Base-by-base conservation (phyloP, 306 rosid species). In the Cercis canadensis region DNA sequence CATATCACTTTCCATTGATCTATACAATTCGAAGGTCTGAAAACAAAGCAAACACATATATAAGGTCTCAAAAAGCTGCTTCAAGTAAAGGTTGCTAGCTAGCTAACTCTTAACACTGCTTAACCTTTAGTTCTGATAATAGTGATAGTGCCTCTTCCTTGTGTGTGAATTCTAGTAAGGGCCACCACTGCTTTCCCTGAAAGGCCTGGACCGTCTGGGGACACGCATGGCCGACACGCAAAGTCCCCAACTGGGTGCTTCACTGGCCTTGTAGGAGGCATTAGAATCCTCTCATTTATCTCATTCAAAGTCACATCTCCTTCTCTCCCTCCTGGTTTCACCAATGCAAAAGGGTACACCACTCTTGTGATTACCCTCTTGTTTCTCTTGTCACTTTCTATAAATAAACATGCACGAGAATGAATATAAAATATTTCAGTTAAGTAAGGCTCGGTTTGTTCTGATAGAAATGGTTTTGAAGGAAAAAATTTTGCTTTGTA, bases 181-280 rank as follows among this genome's bases (percentile, higher is more conserved):
- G 99, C 92, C 80, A 95, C 97, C 61, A 91, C 97, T 37, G 89
- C 92, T 85, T 91, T 95, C 24, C 99, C 99, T 45, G 99, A 94
- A 31, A 94, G 91, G 37, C 97, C 99, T 4, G 87, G 87, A 17
- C 97, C 96, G 8, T 86, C 77, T 0, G 92, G 62, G 4, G 95
- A 83, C 65, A 89, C 92, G 79, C 95, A 89, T 64, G 99, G 97
- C 81, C 97, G 92, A 76, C 96, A 91, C 2, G 97, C 99, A 55
- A 87, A 95, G 74, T 89, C 97, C 2, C 99, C 99, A 0, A 95
- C 97, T 8, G 97, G 97, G 52, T 91, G 99, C 81, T 85, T 86
- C 32, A 91, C 96, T 2, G 99, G 96, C 66, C 96, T 78, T 19
- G 96, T 81, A 12, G 99, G 99, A 1, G 90, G 79, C 99, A 91